Evolutionary conservation across 2,329 filamentous ascomycete species (phyloP).

Genomic region (Oidium heveae): DNA sequence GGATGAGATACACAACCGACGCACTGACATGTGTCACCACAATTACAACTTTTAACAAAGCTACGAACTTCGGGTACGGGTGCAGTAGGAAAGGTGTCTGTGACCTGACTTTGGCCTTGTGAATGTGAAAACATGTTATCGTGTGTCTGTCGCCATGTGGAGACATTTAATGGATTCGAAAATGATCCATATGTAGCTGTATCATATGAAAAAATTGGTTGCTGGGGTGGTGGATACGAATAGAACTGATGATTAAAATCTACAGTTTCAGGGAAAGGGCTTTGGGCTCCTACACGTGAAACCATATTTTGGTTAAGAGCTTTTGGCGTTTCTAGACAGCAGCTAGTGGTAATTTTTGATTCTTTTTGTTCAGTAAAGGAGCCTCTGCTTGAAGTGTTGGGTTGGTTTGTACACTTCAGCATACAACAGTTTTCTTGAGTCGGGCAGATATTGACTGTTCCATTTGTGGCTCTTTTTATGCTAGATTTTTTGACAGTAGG

Average conservation of each 20-base stretch:
- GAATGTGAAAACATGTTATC: constrained; percentile 7
- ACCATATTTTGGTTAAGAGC: constrained; percentile 5
- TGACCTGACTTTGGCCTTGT: not conserved
- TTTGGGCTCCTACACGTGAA: constrained; percentile 4
- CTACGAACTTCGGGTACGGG: constrained; percentile 14
- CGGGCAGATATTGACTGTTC: too few species aligned
- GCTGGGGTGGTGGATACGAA: constrained; percentile 14
- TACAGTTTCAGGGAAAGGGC: constrained; percentile 7
- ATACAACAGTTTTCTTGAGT: constrained; percentile 3
- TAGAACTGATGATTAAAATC: constrained; percentile 6
- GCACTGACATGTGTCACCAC: constrained; percentile 40
- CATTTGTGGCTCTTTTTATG: too few species aligned
- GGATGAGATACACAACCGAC: constrained; percentile 43
- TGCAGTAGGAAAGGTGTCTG: constrained; percentile 11
- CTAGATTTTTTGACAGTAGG: too few species aligned
- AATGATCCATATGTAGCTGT: constrained; percentile 28
- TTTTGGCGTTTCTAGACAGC: constrained; percentile 14
- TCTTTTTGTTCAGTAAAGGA: constrained; percentile 6
- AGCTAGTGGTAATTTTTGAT: constrained; percentile 14
- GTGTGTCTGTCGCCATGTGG: constrained; percentile 24
- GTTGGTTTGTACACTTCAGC: constrained; percentile 7
- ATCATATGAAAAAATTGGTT: constrained; percentile 23
- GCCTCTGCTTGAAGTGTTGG: constrained; percentile 8
- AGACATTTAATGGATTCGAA: constrained; percentile 27
- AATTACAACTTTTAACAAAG: constrained; percentile 26